Base-by-base conservation (phyloP, 1,284 basidiomycete species). In the Termitomyces sp. region DNA sequence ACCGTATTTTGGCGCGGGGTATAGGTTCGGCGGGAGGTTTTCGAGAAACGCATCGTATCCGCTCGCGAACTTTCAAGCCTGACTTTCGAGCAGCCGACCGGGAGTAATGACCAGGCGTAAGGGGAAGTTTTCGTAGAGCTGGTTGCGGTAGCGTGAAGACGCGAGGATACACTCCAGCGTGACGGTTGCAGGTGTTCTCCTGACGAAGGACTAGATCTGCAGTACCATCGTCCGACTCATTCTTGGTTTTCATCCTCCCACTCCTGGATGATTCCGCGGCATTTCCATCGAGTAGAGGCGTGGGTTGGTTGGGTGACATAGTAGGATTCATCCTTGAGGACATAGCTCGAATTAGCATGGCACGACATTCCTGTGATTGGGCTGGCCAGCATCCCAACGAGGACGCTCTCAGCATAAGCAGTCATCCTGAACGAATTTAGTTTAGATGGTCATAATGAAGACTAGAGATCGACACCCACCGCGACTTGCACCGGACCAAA, bases 371-470 rank as follows among this genome's bases (percentile, higher is more conserved):
- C 39, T 47, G 46, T 47, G 40, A 55, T 51, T 44, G 55, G 54
- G 56, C 52, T 47, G 59, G 33, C 50, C 56, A 54, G 53, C 59
- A 59, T 62, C 81, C 82, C 79, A 78, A 78, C 77, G 79, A 82
- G 80, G 84, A 86, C 81, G 80, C 86, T 83, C 81, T 82, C 73
- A 87, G 81, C 87, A 90, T 90, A 78, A 84, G 74, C 82, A 83
- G 78, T 85, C 88, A 90, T 88, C 80, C 86, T 88, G 63, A 46
- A 54, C 50, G 54, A 34, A n/a, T 19, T 0, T 2, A 3, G 26
- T 43, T 53, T 2, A 53, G 54, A 7, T 53, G 45, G 9, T 48
- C 42, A 45, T 33, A 43, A 55, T 50, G 26, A 45, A 40, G 12
- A 47, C 44, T 49, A 38, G 7, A 34, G 10, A 31, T 43, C 13